phyloP scores from a whole-genome alignment of 2,329 filamentous ascomycete species.

The Arthroderma uncinatum region DNA sequence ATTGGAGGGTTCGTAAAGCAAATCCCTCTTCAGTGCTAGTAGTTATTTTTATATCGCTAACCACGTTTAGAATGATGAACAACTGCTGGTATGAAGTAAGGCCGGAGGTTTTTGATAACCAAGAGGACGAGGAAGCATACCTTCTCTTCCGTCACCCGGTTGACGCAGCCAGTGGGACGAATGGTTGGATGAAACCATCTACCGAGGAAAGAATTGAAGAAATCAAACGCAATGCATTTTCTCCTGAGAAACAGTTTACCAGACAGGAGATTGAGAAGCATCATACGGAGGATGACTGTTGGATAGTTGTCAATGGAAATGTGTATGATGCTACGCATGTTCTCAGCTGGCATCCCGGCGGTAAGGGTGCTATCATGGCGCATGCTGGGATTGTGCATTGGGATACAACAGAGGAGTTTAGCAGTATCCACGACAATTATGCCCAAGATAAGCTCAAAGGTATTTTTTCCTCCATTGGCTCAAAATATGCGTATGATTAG shows the following conservation, averaged over 20 bases:
- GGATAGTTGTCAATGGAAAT: conserved; percentile 44
- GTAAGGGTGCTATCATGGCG: conserved; percentile 38
- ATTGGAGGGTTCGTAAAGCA: conserved; percentile 30
- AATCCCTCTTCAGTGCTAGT: not conserved
- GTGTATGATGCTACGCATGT: conserved; percentile 43
- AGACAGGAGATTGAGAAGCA: conserved; percentile 45
- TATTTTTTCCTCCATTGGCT: conserved; percentile 13
- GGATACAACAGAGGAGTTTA: conserved; percentile 41
- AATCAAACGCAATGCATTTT: conserved; percentile 35
- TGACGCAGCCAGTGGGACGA: conserved; percentile 34
- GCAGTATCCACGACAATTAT: conserved; percentile 42
- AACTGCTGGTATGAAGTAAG: conserved; percentile 42
- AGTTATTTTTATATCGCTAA: not conserved
- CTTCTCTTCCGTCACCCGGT: conserved; percentile 40
- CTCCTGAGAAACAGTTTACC: conserved; percentile 43
- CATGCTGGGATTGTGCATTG: conserved; percentile 42
- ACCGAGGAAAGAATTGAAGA: conserved; percentile 36
- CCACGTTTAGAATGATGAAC: conserved; percentile 40
- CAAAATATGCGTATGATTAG: not conserved
- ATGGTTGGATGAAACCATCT: conserved; percentile 44
- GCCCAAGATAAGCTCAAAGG: conserved; percentile 41
- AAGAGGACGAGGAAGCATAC: conserved; percentile 22
- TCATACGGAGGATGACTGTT: conserved; percentile 39
- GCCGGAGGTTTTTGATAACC: conserved; percentile 28
- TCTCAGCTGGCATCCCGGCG: conserved; percentile 41